phyloP scores from a whole-genome alignment of 1,139 yeast species.

The Lodderomyces margitis region DNA sequence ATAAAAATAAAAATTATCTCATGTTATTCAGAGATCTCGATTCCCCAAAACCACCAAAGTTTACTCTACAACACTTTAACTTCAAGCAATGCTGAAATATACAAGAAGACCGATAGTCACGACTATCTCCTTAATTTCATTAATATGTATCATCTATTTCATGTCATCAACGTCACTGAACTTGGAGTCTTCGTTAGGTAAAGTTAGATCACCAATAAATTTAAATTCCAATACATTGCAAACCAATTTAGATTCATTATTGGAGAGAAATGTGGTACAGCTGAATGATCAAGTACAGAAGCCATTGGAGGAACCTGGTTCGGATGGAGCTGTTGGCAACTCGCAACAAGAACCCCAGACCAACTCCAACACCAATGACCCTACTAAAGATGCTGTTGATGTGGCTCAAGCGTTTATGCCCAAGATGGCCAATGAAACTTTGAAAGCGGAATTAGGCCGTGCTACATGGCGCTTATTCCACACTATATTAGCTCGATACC shows the following conservation, averaged over 20 bases:
- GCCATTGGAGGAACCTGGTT: conserved; percentile 1
- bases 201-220: conserved; percentile 23
- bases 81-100: conserved; percentile 1
- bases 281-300: conserved; percentile 5
- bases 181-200: conserved; percentile 22
- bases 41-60: not conserved
- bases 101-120: conserved; percentile 26
- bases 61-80: not conserved
- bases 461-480: conserved; percentile 89
- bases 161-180: conserved; percentile 24
- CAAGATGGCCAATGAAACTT: conserved; percentile 64
- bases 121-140: conserved; percentile 23
- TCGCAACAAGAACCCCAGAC: too few relatives aligned
- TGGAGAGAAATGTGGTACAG: not conserved
- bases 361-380: not conserved
- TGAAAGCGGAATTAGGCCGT: conserved; percentile 74
- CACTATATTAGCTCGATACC: conserved; percentile 87
- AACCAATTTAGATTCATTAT: conserved; percentile 3
- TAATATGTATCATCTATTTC: conserved; percentile 26
- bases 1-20: not conserved
- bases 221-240: conserved; percentile 11
- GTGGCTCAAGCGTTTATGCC: conserved; percentile 67
- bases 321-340: conserved; percentile 3
- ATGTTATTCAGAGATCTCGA: not conserved
- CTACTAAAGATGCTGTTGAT: not conserved